Percentiles rank a stretch among this genome's conserved stretches.
phyloP scores from a whole-genome alignment of 306 rosid genomes.

The Ammopiptanthus mongolicus region DNA sequence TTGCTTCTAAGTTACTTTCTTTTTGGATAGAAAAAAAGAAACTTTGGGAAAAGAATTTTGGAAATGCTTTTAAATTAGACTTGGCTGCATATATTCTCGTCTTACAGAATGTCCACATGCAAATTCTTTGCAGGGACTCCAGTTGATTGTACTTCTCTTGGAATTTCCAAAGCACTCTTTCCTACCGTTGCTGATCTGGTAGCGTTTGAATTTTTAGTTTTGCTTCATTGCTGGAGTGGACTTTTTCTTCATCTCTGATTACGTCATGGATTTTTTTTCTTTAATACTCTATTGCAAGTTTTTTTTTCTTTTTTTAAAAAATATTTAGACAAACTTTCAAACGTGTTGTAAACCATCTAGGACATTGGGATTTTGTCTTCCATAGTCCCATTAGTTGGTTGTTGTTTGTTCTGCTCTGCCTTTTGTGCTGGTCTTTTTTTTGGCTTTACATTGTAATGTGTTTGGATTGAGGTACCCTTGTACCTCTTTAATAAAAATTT shows the following conservation, averaged over 20 bases:
- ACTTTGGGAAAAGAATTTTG: too few species aligned
- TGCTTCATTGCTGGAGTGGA: neutral
- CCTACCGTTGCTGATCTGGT: slow-evolving; percentile 57
- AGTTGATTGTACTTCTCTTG: slow-evolving; percentile 65
- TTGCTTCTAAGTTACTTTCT: neutral
- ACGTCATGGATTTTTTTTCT: neutral
- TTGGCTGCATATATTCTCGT: neutral
- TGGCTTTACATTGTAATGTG: too few species aligned
- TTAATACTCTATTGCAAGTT: too few species aligned
- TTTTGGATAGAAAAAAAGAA: too few species aligned
- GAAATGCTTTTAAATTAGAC: neutral
- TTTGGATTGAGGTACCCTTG: too few species aligned
- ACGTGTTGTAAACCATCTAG: neutral
- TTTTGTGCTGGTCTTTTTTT: too few species aligned
- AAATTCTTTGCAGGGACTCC: slow-evolving; percentile 48
- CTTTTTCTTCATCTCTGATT: neutral
- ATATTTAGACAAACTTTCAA: too few species aligned
- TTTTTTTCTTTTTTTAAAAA: too few species aligned
- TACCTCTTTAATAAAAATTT: too few species aligned
- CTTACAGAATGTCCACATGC: neutral
- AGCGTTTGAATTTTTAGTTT: neutral
- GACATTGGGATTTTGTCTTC: neutral
- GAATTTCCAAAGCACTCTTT: slow-evolving; percentile 50
- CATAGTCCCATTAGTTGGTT: too few species aligned
- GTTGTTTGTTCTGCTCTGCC: too few species aligned